Conservation (phyloP, 2,329 filamentous ascomycete genomes). For the Fusarium illudens region DNA sequence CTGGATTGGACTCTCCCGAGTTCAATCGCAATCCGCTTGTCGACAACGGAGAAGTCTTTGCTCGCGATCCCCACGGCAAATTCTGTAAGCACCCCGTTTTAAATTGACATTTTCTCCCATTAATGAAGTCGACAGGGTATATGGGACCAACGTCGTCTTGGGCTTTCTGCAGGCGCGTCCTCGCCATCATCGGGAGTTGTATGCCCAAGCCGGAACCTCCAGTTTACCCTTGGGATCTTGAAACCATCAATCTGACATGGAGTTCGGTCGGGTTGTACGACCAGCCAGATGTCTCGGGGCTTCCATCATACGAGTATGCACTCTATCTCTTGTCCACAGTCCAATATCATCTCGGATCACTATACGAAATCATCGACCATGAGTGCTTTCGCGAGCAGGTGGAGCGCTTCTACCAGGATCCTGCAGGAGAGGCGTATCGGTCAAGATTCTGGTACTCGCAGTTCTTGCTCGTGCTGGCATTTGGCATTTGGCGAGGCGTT, state of each 20-base stretch:
- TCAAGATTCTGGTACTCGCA: constrained; percentile 4
- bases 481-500: constrained; percentile 7
- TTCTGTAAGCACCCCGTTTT: background rate
- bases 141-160: constrained; percentile 19
- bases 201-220: constrained; percentile 7
- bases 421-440: background rate
- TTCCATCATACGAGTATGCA: constrained; percentile 8
- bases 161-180: constrained; percentile 14
- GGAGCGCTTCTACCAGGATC: constrained; percentile 8
- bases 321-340: constrained; percentile 1
- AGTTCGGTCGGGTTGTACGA: background rate
- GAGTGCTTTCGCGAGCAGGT: background rate
- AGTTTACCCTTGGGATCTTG: constrained; percentile 6
- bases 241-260: constrained; percentile 4
- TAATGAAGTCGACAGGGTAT: background rate
- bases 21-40: background rate
- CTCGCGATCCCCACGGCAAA: background rate
- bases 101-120: background rate
- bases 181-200: constrained; percentile 8
- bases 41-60: background rate
- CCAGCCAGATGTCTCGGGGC: constrained; percentile 1
- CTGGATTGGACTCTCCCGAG: background rate
- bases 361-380: constrained; percentile 7
- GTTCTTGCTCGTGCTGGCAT: constrained; percentile 2
- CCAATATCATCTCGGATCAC: constrained; percentile 7